Percentiles rank a stretch among this genome's conserved stretches.
phyloP scores from a whole-genome alignment of 768 basidiomycete species.

The Rhodotorula diobovata region DNA sequence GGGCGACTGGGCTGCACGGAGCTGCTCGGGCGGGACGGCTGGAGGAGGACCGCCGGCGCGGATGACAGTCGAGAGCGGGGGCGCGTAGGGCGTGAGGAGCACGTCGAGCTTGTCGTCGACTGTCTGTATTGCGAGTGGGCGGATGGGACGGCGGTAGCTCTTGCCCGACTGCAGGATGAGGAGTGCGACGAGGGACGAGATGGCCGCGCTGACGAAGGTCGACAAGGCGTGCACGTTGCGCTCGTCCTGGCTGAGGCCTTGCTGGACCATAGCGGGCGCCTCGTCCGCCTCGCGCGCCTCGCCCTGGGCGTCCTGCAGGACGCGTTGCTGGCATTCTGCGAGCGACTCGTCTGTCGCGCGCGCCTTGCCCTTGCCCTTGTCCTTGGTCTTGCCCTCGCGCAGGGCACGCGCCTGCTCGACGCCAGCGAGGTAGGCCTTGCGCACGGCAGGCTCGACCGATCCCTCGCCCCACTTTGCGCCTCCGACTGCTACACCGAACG shows the following conservation, averaged over 20 bases:
- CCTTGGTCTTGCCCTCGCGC: not conserved
- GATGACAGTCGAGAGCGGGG: not conserved
- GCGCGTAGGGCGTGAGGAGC: constrained; percentile 16
- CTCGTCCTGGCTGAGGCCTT: constrained; percentile 5
- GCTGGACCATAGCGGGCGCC: not conserved
- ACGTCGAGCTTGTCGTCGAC: constrained; percentile 14
- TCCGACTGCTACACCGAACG: constrained; percentile 31
- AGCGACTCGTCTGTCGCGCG: constrained; percentile 2
- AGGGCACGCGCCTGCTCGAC: not conserved
- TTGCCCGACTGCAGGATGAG: constrained; percentile 17
- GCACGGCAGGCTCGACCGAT: constrained; percentile 9
- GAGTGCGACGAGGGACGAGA: constrained; percentile 28
- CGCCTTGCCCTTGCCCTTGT: constrained; percentile 2
- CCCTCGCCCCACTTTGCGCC: constrained; percentile 26
- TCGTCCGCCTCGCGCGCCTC: constrained; percentile 9
- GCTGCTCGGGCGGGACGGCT: not conserved
- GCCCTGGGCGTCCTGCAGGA: constrained; percentile 3
- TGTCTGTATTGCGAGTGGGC: not conserved
- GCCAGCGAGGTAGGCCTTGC: not conserved
- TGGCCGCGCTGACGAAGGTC: constrained; percentile 11
- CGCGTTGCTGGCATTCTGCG: not conserved
- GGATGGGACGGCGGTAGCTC: constrained; percentile 1
- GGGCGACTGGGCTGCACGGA: constrained; percentile 12
- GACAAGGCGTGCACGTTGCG: constrained; percentile 8
- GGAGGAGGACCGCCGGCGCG: no score